These are phyloP conservation scores for Magnaporthiopsis poae DNA, from an alignment of 2,329 filamentous ascomycete species.

Conservation along the genomic window DNA sequence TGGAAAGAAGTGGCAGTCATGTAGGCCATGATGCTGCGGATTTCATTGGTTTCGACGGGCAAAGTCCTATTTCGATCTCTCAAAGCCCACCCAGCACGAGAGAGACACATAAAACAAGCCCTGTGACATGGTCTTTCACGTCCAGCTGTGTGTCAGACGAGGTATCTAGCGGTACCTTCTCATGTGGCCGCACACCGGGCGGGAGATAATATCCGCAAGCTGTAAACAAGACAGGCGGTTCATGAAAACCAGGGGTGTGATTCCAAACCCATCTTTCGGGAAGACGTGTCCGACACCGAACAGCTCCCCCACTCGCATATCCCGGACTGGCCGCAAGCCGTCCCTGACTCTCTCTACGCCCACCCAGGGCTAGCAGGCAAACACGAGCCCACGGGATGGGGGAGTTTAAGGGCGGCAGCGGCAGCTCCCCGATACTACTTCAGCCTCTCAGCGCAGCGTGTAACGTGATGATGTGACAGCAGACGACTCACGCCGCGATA, in stretches of 20 bases:
- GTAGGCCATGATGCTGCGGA: no score
- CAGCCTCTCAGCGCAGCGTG: neutral
- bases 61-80: no score
- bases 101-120: no score
- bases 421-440: neutral
- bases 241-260: neutral
- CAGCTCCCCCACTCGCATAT: neutral
- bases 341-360: neutral
- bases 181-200: no score
- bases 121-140: neutral
- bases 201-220: neutral
- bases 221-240: neutral
- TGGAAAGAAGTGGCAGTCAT: no score
- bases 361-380: neutral
- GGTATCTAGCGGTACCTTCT: neutral
- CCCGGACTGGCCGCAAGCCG: neutral
- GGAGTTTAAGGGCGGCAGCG: neutral
- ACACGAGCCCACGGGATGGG: neutral
- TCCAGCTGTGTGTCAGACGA: neutral
- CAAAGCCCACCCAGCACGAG: no score
- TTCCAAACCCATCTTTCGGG: neutral
- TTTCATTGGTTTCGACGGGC: no score
- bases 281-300: neutral
- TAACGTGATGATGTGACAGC: no score
- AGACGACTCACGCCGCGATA: neutral